phyloP scores from a whole-genome alignment of 805 yeast genomes.

The Scheffersomyces amazonensis region DNA sequence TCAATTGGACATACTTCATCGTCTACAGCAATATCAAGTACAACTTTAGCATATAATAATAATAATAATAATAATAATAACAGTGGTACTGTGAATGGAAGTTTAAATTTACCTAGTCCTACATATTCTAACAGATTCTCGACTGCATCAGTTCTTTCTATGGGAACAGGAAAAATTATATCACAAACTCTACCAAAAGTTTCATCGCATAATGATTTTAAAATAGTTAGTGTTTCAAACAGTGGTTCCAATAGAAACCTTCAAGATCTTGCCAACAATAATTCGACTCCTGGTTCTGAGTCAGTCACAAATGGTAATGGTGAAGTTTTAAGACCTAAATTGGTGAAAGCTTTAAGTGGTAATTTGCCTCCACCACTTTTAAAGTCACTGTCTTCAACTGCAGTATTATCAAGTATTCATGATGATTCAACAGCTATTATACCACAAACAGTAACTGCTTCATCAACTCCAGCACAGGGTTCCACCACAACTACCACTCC shows the following conservation, averaged over 20 bases:
- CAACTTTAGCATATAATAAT: neutral
- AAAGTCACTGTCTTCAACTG: slow-evolving; percentile 5
- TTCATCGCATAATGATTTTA: slow-evolving; percentile 4
- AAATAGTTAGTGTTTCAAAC: slow-evolving; percentile 4
- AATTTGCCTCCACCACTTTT: neutral
- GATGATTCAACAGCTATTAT: neutral
- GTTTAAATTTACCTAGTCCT: slow-evolving; percentile 15
- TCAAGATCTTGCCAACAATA: neutral
- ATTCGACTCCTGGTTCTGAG: neutral
- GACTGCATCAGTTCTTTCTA: slow-evolving; percentile 33
- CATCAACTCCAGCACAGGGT: neutral
- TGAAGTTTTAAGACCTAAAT: slow-evolving; percentile 17
- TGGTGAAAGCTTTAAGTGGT: slow-evolving; percentile 15
- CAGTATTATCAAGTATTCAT: neutral
- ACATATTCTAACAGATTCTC: slow-evolving; percentile 35
- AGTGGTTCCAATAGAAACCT: neutral
- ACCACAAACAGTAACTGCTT: too few relatives aligned
- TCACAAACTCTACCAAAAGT: slow-evolving; percentile 22
- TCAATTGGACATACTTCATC: neutral
- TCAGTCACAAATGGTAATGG: too few relatives aligned
- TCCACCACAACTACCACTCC: neutral
- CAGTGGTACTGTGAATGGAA: too few relatives aligned
- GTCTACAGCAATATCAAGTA: neutral
- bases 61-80: slow-evolving; percentile 1
- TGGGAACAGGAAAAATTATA: slow-evolving; percentile 42